Evolutionary conservation across 164 flowering plant species (phyloP).

Genomic region (Chimonanthus praecox): DNA sequence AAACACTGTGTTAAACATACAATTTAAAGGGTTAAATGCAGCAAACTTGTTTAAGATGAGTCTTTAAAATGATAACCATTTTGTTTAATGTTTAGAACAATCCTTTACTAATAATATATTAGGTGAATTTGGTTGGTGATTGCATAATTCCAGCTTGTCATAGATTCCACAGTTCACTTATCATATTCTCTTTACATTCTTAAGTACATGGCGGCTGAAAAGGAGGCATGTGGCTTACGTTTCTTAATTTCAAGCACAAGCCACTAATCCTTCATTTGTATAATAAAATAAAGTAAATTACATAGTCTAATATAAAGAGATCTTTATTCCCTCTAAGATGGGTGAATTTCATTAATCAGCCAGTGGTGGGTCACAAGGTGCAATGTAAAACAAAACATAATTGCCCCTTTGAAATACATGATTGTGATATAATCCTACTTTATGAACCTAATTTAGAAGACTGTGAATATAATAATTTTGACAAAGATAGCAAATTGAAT

Average conservation of each 20-base stretch:
- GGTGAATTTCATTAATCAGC: too few species aligned
- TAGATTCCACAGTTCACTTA: background rate
- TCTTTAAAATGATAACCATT: too few species aligned
- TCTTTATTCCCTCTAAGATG: too few species aligned
- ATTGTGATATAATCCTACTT: background rate
- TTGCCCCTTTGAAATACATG: background rate
- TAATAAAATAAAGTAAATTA: too few species aligned
- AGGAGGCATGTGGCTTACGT: background rate
- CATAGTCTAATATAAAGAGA: background rate
- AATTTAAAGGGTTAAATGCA: too few species aligned
- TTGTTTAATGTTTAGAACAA: too few species aligned
- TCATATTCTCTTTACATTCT: background rate
- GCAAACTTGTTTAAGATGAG: too few species aligned
- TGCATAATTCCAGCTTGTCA: background rate
- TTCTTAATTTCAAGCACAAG: background rate
- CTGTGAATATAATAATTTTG: too few species aligned
- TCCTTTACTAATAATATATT: too few species aligned
- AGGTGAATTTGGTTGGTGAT: background rate
- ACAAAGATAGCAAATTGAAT: too few species aligned
- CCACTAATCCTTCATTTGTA: background rate
- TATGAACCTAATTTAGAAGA: background rate
- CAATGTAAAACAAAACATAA: background rate
- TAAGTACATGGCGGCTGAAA: background rate
- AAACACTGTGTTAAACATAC: too few species aligned
- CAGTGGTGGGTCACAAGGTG: background rate